Base-by-base conservation (phyloP, 495 filamentous ascomycete genomes). In the Aspergillus cavernicola region DNA sequence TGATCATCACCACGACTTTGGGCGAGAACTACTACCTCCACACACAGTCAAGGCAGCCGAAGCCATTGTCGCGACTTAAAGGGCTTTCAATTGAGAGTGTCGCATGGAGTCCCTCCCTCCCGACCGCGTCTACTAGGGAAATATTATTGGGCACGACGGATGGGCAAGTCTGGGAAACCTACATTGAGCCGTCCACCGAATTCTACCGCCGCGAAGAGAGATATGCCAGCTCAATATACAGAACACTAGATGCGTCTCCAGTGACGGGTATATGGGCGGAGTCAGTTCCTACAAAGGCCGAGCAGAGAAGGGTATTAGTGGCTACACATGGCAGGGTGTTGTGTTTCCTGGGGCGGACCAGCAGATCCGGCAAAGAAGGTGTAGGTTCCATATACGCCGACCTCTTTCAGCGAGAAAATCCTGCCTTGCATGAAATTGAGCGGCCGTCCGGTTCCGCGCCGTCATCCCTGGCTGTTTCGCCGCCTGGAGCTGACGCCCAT, bases 11-110 rank as follows among this genome's bases (percentile, higher is more conserved):
- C 61, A 97, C 93, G 2, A 86, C 90, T 10, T 81, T 90, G 20
- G 90, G 89, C 66, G 93, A 97, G 69, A 97, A 96, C 69, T 97
- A 90, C 75, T 98, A 98, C 68, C 85, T 98, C 10, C 93, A 97
- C 66, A 91, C 90, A 23, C 93, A 97, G 66, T 92, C 90, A 26
- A 83, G 88, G 53, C 88, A 91, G 60, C 89, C 90, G 8, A 88
- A 93, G 53, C 78, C 85, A 19, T 74, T 98, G 29, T 84, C 87
- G 37, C 83, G 89, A 26, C 71, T 98, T 39, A 92, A 92, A 63
- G 88, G 89, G 8, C 89, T 97, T 37, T 69, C 80, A 9, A 88
- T 97, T 32, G 93, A 97, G 66, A 86, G 85, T 54, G 77, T 98
- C 57, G 89, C 92, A 41, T 98, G 93, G 93, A 97, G 89, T 64